phyloP scores from a whole-genome alignment of 768 basidiomycete genomes.

The Lanmaoa rubissima region DNA sequence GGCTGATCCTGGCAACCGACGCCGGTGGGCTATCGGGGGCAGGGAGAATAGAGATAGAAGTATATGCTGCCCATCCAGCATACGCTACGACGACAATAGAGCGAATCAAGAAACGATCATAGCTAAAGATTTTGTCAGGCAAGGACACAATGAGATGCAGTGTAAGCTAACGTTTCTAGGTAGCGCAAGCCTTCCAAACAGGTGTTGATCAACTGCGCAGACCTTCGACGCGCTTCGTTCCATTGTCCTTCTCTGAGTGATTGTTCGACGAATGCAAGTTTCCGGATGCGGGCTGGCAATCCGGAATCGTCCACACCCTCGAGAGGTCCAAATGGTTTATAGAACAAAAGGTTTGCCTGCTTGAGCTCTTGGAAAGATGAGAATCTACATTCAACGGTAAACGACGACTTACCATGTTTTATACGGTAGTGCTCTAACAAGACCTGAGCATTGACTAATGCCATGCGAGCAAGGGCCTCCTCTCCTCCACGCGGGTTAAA shows the following conservation, averaged over 20 bases:
- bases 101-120: slow-evolving; percentile 73
- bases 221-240: slow-evolving; percentile 46
- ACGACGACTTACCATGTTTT: slow-evolving; percentile 59
- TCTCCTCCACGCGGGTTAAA: slow-evolving; percentile 47
- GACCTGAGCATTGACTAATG: slow-evolving; percentile 65
- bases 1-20: neutral
- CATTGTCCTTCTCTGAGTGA: slow-evolving; percentile 45
- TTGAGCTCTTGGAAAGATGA: slow-evolving; percentile 52
- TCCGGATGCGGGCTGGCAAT: slow-evolving; percentile 34
- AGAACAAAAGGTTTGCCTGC: slow-evolving; percentile 52
- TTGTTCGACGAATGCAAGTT: slow-evolving; percentile 43
- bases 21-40: slow-evolving; percentile 28
- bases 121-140: slow-evolving; percentile 37
- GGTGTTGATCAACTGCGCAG: slow-evolving; percentile 50
- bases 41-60: slow-evolving; percentile 55
- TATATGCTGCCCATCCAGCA: slow-evolving; percentile 73
- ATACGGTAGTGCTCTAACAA: slow-evolving; percentile 75
- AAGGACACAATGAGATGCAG: neutral
- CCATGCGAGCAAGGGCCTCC: slow-evolving; percentile 48
- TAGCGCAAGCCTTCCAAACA: slow-evolving; percentile 68
- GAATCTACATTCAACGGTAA: neutral
- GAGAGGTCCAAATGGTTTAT: slow-evolving; percentile 58
- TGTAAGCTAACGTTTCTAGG: slow-evolving; percentile 55
- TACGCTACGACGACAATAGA: slow-evolving; percentile 71
- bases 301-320: slow-evolving; percentile 31